Percentiles rank a stretch among this genome's conserved stretches.
phyloP scores from a whole-genome alignment of 2,329 filamentous ascomycete species.

The Xylaria sp. region DNA sequence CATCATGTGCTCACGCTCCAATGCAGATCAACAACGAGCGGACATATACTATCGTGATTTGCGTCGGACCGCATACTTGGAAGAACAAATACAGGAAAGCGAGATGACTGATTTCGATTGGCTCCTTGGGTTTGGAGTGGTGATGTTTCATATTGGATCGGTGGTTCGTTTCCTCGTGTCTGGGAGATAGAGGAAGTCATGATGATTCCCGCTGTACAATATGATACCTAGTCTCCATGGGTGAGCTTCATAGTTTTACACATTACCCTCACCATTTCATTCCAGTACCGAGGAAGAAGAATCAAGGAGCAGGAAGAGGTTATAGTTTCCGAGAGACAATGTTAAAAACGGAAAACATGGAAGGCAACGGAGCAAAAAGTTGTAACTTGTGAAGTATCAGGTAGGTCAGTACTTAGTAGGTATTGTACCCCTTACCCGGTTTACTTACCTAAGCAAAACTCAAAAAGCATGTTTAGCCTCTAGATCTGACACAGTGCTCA shows the following conservation, averaged over 20 bases:
- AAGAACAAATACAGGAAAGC: background rate
- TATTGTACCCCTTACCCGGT: too few species aligned
- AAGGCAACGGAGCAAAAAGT: too few species aligned
- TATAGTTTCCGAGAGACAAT: background rate
- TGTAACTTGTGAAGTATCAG: too few species aligned
- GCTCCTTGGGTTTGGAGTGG: background rate
- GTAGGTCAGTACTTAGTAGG: too few species aligned
- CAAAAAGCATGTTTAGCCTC: too few species aligned
- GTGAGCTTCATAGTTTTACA: too few species aligned
- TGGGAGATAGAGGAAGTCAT: background rate
- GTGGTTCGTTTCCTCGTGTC: background rate
- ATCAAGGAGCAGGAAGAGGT: background rate
- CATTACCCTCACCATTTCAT: background rate
- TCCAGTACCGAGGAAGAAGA: background rate
- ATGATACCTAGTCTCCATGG: background rate
- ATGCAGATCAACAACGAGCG: background rate
- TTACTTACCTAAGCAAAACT: too few species aligned
- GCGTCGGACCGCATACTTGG: conserved; percentile 3
- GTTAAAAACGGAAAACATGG: background rate
- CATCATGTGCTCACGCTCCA: conserved; percentile 1
- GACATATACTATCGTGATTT: background rate
- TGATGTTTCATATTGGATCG: conserved; percentile 8
- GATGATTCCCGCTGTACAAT: background rate
- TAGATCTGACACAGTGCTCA: conserved; percentile 10
- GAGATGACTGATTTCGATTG: conserved; percentile 8